Evolutionary conservation across 106 monocot genomes (phyloP), one percentile per base, ranked within the genome.

Genomic region (Dendrobium nobile): DNA sequence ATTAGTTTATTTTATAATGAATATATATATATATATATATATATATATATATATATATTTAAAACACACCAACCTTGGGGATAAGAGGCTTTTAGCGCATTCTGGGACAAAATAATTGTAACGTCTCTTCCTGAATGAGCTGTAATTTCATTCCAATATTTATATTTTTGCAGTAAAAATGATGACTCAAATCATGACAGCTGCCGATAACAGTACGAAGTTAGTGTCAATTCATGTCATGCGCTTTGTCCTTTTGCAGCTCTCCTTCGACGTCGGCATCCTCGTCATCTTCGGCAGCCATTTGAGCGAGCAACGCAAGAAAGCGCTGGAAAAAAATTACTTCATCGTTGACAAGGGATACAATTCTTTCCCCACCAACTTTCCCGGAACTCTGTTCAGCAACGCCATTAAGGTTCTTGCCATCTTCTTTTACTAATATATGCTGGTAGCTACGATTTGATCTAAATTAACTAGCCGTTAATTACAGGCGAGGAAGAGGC

Each of bases 311-410:
- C 48, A 26, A 1, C 76, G 83, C 58, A 90, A 81, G 61, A 68
- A 84, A 27, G 92, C 90, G 77, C 78, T 97, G 2, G 92, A 82
- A 82, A 88, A 83, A 84, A 94, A 92, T 72, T 97, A 94, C 86
- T 77, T 74, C 79, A 81, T 87, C 68, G 82, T 94, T 0, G 94
- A 97, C 82, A 92, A 87, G 80, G 96, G 94, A 6, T 97, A 97
- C 88, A 97, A 97, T 54, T 92, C 90, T 4, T 89, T 97, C 79
- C 88, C 94, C 19, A 90, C 43, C 10, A 82, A 54, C 55, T 64
- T 97, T 51, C 90, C 92, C 0, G 81, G 92, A 37, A 97, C 94
- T 20, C 78, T 58, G 4, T 97, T 87, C 84, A 42, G 54, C 77
- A 90, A 85, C 79, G 96, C 96, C 20, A 75, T 91, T 51, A 75